Percentiles rank a stretch among this genome's conserved stretches.
These are phyloP conservation scores for Penicillium riverlandense DNA, from an alignment of 495 filamentous ascomycete genomes.

Conservation along the genomic window DNA sequence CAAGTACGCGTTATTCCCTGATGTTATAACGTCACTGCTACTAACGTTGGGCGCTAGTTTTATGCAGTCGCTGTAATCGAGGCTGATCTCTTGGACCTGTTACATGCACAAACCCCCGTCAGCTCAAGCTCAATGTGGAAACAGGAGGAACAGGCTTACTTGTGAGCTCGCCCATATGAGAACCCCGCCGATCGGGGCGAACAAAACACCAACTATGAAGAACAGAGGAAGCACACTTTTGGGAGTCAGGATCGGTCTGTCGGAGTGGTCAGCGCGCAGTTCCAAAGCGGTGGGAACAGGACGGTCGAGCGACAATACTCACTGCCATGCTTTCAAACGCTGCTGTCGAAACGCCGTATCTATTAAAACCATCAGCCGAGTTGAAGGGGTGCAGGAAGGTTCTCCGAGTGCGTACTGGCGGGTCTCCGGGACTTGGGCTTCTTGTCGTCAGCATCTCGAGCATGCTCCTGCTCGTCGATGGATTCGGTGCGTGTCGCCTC, in stretches of 20 bases:
- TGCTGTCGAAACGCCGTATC: constrained; percentile 92
- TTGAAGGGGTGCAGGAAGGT: neutral
- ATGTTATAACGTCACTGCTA: neutral
- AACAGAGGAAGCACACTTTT: constrained; percentile 89
- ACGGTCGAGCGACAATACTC: constrained; percentile 19
- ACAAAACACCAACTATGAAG: constrained; percentile 77
- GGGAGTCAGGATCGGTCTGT: constrained; percentile 82
- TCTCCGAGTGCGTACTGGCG: constrained; percentile 53
- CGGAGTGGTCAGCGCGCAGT: constrained; percentile 1
- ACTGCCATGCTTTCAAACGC: constrained; percentile 92
- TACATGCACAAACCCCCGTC: constrained; percentile 5
- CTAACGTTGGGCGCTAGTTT: constrained; percentile 34
- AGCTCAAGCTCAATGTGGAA: neutral
- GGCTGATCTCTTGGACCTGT: constrained; percentile 81
- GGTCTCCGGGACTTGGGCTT: constrained; percentile 82
- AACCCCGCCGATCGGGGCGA: constrained; percentile 80
- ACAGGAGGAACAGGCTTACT: constrained; percentile 32
- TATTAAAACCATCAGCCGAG: constrained; percentile 18
- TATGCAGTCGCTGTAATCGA: constrained; percentile 82
- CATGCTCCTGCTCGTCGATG: constrained; percentile 41
- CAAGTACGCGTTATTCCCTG: too few species aligned
- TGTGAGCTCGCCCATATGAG: constrained; percentile 74
- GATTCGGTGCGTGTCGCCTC: constrained; percentile 39
- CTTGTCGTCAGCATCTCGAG: constrained; percentile 46
- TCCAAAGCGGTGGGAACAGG: neutral